A percentile compares a stretch with the other conserved stretches of the same genome.
These are phyloP conservation scores for Cryptococcus sp. DNA, from an alignment of 1,284 basidiomycete genomes.

Conservation along the genomic window DNA sequence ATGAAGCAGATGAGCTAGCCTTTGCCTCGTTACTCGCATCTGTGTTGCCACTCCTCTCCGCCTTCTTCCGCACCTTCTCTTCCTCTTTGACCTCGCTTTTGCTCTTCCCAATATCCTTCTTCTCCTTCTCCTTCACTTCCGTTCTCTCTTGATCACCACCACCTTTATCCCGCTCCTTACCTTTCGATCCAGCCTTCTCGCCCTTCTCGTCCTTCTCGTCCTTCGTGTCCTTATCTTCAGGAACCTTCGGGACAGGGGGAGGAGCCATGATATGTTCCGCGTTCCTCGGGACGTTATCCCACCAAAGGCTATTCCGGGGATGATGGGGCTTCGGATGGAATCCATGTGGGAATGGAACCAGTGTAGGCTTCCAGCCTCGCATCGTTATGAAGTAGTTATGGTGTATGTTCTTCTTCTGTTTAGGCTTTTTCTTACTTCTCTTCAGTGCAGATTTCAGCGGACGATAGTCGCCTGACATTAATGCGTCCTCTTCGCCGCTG, in stretches of 20 bases:
- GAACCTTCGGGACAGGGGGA: slow-evolving; percentile 29
- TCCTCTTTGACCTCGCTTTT: slow-evolving; percentile 4
- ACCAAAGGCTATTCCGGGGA: slow-evolving; percentile 38
- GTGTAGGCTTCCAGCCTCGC: slow-evolving; percentile 32
- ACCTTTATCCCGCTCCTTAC: slow-evolving; percentile 6
- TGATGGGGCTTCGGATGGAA: slow-evolving; percentile 39
- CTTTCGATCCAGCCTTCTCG: slow-evolving; percentile 12
- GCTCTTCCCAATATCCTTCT: background rate
- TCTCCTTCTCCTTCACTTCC: slow-evolving; percentile 6
- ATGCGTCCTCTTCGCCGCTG: slow-evolving; percentile 21
- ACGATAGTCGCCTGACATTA: slow-evolving; percentile 42
- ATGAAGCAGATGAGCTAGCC: too few species aligned
- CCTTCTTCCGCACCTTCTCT: slow-evolving; percentile 4
- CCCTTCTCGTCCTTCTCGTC: slow-evolving; percentile 7
- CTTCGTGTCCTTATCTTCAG: slow-evolving; percentile 12
- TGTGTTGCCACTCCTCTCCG: background rate
- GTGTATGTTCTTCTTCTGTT: slow-evolving; percentile 37
- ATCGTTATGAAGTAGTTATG: slow-evolving; percentile 45
- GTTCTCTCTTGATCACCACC: slow-evolving; percentile 3
- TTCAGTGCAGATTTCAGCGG: slow-evolving; percentile 40
- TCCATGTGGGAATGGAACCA: slow-evolving; percentile 44
- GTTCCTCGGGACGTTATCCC: slow-evolving; percentile 38
- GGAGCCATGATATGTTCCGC: slow-evolving; percentile 40
- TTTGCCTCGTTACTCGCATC: background rate
- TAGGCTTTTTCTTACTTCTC: slow-evolving; percentile 39